Evolutionary conservation across 1,139 yeast species (phyloP).

Genomic region (Yamadazyma mexicana): DNA sequence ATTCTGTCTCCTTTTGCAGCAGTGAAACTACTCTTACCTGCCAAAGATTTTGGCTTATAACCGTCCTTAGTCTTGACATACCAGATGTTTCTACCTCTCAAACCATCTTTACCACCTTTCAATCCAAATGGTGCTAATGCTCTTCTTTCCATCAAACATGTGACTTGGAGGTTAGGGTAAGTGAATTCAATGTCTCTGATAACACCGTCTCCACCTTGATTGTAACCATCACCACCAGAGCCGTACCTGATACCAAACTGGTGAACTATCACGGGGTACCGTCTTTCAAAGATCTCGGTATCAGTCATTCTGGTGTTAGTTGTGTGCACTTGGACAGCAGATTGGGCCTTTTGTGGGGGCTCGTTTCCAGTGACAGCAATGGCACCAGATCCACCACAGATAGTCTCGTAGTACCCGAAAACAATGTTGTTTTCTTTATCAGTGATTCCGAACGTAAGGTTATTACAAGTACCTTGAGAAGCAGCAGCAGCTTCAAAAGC

Average conservation of each 20-base stretch:
- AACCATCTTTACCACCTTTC: slow-evolving; percentile 42
- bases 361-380: slow-evolving; percentile 20
- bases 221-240: slow-evolving; percentile 46
- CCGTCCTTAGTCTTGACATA: slow-evolving; percentile 23
- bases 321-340: slow-evolving; percentile 49
- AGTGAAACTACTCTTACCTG: slow-evolving; percentile 44
- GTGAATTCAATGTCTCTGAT: slow-evolving; percentile 48
- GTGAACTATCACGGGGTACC: slow-evolving; percentile 47
- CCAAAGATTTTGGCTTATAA: slow-evolving; percentile 32
- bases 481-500: slow-evolving; percentile 59
- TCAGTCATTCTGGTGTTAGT: slow-evolving; percentile 52
- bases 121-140: slow-evolving; percentile 47
- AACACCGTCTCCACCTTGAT: slow-evolving; percentile 47
- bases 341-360: slow-evolving; percentile 50
- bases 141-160: slow-evolving; percentile 48
- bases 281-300: slow-evolving; percentile 46
- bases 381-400: slow-evolving; percentile 52
- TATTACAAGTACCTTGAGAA: slow-evolving; percentile 52
- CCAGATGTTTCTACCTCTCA: slow-evolving; percentile 44
- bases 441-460: slow-evolving; percentile 48
- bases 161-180: slow-evolving; percentile 37
- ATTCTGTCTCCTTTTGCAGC: slow-evolving; percentile 44
- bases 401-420: slow-evolving; percentile 51
- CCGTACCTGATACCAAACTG: slow-evolving; percentile 39
- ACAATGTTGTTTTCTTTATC: slow-evolving; percentile 36